Conservation (phyloP, 495 filamentous ascomycete species). For the Diplogelasinospora grovesii region DNA sequence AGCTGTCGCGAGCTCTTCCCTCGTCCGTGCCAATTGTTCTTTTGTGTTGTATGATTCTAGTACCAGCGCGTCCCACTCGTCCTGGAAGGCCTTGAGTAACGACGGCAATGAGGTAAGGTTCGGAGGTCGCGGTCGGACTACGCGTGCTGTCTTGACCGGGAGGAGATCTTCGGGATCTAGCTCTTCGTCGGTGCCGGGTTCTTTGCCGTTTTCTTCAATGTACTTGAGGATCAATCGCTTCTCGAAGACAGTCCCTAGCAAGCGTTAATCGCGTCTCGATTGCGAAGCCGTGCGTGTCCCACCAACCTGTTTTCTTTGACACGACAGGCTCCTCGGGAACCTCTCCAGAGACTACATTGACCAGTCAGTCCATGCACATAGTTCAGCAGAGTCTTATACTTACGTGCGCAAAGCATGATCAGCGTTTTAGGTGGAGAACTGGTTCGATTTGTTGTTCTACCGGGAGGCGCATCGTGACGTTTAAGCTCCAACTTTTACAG, state of each 20-base stretch:
- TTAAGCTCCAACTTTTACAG: too few relatives aligned
- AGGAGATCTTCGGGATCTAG: constrained; percentile 81
- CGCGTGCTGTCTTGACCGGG: constrained; percentile 71
- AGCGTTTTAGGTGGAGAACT: background rate
- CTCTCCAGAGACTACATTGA: constrained; percentile 80
- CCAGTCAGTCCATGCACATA: constrained; percentile 12
- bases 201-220: constrained; percentile 87
- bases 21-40: constrained; percentile 79
- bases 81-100: constrained; percentile 93
- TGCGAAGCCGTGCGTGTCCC: background rate
- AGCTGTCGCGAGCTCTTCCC: constrained; percentile 87
- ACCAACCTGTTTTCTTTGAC: constrained; percentile 85
- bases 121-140: constrained; percentile 83
- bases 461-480: constrained; percentile 1
- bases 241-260: constrained; percentile 78
- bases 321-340: constrained; percentile 91
- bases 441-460: background rate
- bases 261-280: constrained; percentile 2
- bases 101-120: constrained; percentile 95
- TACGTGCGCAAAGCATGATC: constrained; percentile 70
- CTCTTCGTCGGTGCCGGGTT: constrained; percentile 87
- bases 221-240: constrained; percentile 92
- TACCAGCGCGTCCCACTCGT: constrained; percentile 94
- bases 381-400: background rate
- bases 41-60: constrained; percentile 83